phyloP scores from a whole-genome alignment of 495 filamentous ascomycete species.

The Hyaloscypha variabilis region DNA sequence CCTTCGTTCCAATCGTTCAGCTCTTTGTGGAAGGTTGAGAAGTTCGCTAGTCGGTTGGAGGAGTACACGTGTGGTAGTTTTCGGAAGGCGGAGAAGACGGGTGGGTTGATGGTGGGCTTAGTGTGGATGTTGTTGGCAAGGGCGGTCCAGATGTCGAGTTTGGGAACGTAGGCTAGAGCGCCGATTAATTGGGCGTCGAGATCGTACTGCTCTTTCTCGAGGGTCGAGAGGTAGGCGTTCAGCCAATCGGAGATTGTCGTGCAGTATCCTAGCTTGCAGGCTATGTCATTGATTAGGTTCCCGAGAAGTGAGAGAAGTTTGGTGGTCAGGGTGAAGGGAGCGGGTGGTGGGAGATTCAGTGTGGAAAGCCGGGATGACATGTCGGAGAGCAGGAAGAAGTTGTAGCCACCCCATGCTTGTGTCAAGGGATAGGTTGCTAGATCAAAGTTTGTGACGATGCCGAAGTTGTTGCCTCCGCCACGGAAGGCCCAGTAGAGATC shows the following conservation, averaged over 20 bases:
- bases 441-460: constrained; percentile 55
- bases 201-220: not conserved
- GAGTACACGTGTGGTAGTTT: not conserved
- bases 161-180: not conserved
- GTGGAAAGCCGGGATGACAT: not conserved
- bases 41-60: not conserved
- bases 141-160: not conserved
- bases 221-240: not conserved
- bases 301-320: not conserved
- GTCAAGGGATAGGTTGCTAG: not conserved
- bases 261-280: not conserved
- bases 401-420: not conserved
- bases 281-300: not conserved
- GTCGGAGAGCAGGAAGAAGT: not conserved
- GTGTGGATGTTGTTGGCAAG: not conserved
- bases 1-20: not conserved
- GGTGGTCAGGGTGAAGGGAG: not conserved
- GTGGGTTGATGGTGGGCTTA: not conserved
- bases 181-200: not conserved
- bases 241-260: not conserved
- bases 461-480: constrained; percentile 56
- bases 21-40: not conserved
- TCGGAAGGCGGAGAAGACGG: not conserved
- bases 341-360: not conserved
- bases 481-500: constrained; percentile 59